phyloP scores from a whole-genome alignment of 176 grass and related monocot species.

The Oryza meyeriana region DNA sequence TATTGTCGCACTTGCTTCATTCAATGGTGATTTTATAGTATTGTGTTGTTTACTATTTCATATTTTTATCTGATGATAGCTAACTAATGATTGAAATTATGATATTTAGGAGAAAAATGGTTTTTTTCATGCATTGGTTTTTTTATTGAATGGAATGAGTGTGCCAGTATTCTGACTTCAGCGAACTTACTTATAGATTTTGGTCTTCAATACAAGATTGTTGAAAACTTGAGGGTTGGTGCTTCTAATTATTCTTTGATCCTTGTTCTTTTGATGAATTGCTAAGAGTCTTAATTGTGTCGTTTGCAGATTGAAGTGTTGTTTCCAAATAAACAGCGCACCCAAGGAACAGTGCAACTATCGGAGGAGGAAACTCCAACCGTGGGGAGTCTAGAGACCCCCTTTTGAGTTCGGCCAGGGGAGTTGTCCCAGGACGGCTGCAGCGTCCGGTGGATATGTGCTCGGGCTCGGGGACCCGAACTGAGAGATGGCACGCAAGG shows the following conservation, averaged over 20 bases:
- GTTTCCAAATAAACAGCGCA: background rate
- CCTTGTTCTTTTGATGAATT: background rate
- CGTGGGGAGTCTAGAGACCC: too few species aligned
- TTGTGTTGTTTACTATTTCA: background rate
- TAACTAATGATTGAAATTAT: background rate
- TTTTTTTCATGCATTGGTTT: background rate
- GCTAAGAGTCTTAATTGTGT: background rate
- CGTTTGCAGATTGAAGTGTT: slow-evolving; percentile 18
- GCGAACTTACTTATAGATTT: background rate
- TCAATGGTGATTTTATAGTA: background rate
- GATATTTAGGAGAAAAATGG: background rate
- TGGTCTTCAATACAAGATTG: background rate
- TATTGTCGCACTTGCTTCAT: slow-evolving; percentile 12
- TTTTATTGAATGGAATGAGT: slow-evolving; percentile 18
- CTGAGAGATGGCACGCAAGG: too few species aligned
- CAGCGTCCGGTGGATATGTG: too few species aligned
- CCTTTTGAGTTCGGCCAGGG: too few species aligned
- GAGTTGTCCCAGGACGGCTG: too few species aligned
- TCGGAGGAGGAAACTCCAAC: too few species aligned
- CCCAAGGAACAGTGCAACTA: background rate
- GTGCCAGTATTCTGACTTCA: background rate
- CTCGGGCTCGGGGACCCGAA: too few species aligned
- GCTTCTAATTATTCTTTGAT: background rate
- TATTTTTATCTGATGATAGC: background rate
- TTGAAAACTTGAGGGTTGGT: slow-evolving; percentile 14